Base-by-base conservation (phyloP, 2,329 filamentous ascomycete genomes). In the Trichoderma brevicompactum region DNA sequence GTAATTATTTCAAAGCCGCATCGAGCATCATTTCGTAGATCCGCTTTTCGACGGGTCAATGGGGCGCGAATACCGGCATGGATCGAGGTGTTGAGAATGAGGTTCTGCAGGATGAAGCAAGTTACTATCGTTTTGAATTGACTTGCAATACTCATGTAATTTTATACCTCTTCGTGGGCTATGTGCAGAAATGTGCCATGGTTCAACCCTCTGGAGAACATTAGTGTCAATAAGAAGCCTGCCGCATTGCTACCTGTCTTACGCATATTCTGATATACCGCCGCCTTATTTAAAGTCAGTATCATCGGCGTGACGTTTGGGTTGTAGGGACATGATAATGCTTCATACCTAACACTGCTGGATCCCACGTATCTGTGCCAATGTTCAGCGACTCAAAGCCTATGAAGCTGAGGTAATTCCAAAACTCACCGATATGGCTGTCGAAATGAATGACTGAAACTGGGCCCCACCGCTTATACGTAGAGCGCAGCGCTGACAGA, bases 61-160 rank as follows among this genome's bases (percentile, higher is more conserved):
- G 91, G 82, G 0, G 91, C 94, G 46, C 92, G 87, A 56, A 95
- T 81, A 1, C 92, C 92, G 0, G 91, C 92, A 75, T 96, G 92
- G 12, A 94, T 90, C 0, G 85, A 89, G 19, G 82, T 79, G 74
- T 93, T 92, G 66, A 85, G 81, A 67, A 94, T 89, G 41, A 96
- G 78, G 0, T 69, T 65, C 70, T 71, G 34, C 10, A 1, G 5
- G 12, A 36, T n/a, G 28, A 5, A 23, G 32, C 53, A n/a, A 43
- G 43, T 12, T 2, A 34, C 2, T 23, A 32, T 28, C 28, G 8
- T 28, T 36, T n/a, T 7, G 6, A 15, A 3, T 12, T 5, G 6
- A 15, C 6, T 12, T 5, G 5, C 7, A 13, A 2, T 34, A 38
- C 28, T 28, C 23, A 15, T 49, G 7, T 7, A 43, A n/a, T 34